Evolutionary conservation across 148 eudicot species (phyloP), one percentile per base, ranked within the genome.

Genomic region (Dianthus caryophyllus): DNA sequence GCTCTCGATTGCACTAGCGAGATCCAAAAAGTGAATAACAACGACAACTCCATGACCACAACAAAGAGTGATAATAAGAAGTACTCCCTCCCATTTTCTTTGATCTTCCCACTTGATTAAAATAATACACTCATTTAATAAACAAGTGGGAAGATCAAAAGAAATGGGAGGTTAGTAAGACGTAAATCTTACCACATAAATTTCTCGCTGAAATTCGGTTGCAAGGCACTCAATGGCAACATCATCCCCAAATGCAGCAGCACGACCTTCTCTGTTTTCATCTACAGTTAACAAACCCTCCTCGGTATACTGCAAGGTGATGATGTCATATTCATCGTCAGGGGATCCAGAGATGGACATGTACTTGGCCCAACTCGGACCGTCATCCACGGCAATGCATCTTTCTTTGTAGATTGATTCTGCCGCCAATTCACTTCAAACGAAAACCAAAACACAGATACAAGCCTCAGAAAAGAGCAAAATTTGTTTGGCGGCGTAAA

Each of bases 201-300:
- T 87, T 76, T 92, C 98, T 73, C 96, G 65, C 74, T 85, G 82
- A 80, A 87, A 92, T 76, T 87, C 96, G 1, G 94, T 82, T 5
- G 98, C 87, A 72, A 92, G 90, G 76, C 98, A 92, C 72, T 92
- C 98, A 4, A 92, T 89, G 38, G 96, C 98, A 29, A 92, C 85
- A 61, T 92, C 98, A 65, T 92, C 98, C 22, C 98, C 98, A 62
- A 92, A 92, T 24, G 98, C 98, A 43, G 96, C 96, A 0, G 94
- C 94, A 27, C 72, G 91, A 39, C 98, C 98, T 63, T 84, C 84
- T 69, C 94, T 73, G 66, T 92, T 92, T 68, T 92, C 98, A 77
- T 92, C 96, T 61, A 92, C 84, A 53, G 88, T 81, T 46, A 92
- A 78, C 49, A 92, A 80, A 79, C 98, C 98, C 69, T 92, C 98